Percentiles rank a stretch among this genome's conserved stretches.
Evolutionary conservation across 2,329 filamentous ascomycete species (phyloP).

Genomic region (Alternaria postmessia): DNA sequence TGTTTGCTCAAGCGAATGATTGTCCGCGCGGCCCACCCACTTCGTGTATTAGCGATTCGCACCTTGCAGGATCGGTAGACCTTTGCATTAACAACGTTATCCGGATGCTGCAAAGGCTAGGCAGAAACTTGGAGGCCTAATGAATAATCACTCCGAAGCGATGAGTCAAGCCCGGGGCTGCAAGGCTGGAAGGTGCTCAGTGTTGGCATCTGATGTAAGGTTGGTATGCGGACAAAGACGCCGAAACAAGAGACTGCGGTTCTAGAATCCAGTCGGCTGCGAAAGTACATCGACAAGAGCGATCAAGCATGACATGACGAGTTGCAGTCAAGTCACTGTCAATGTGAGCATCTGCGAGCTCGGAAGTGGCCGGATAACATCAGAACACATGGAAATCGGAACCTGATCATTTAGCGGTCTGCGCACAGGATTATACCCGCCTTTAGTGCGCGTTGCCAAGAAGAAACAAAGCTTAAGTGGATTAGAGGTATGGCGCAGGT

Average conservation of each 20-base stretch:
- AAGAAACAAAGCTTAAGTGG: conserved; percentile 30
- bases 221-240: conserved; percentile 1
- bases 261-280: background rate
- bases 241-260: background rate
- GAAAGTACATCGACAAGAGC: background rate
- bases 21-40: background rate
- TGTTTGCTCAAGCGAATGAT: conserved; percentile 1
- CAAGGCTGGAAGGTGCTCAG: conserved; percentile 11
- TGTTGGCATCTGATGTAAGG: conserved; percentile 15
- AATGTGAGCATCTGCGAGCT: conserved; percentile 16
- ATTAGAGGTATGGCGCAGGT: conserved; percentile 28
- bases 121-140: conserved; percentile 6
- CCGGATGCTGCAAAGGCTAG: background rate
- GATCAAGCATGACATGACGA: conserved; percentile 3
- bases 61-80: conserved; percentile 6
- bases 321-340: conserved; percentile 2
- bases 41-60: conserved; percentile 1
- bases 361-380: conserved; percentile 33
- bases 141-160: background rate
- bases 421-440: conserved; percentile 21
- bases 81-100: background rate
- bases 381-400: conserved; percentile 13
- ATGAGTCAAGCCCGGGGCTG: conserved; percentile 26
- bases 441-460: conserved; percentile 23
- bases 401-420: conserved; percentile 14